phyloP scores from a whole-genome alignment of 2,329 filamentous ascomycete species.

The Stemphylium vesicarium region DNA sequence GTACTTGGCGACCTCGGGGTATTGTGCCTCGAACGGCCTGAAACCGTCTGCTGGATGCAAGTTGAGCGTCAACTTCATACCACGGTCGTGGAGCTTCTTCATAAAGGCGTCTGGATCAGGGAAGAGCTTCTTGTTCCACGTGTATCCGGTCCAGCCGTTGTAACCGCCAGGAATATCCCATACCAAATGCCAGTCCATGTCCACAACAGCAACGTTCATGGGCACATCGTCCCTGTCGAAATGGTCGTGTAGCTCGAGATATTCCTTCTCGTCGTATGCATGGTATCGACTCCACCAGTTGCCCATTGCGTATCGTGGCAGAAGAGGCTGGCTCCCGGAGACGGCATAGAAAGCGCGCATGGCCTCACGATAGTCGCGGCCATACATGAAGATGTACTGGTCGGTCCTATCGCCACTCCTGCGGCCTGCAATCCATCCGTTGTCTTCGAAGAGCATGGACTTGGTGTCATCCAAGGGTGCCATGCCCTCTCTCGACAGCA shows the following conservation, averaged over 20 bases:
- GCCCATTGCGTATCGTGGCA: constrained; percentile 65
- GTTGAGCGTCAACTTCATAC: constrained; percentile 64
- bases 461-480: constrained; percentile 61
- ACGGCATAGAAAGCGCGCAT: constrained; percentile 62
- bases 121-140: constrained; percentile 62
- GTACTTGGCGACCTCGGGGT: constrained; percentile 60
- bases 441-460: constrained; percentile 63
- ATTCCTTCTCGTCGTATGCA: constrained; percentile 62
- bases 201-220: constrained; percentile 65
- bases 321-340: constrained; percentile 61
- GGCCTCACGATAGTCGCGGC: constrained; percentile 62
- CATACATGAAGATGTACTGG: constrained; percentile 67
- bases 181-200: constrained; percentile 72
- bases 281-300: constrained; percentile 73
- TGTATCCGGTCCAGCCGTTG: constrained; percentile 68
- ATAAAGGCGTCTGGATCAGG: constrained; percentile 63
- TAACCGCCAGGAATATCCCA: constrained; percentile 39
- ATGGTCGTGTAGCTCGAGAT: constrained; percentile 63
- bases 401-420: constrained; percentile 59
- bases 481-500: constrained; percentile 60
- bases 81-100: constrained; percentile 58
- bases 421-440: constrained; percentile 61
- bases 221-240: constrained; percentile 61
- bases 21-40: constrained; percentile 62
- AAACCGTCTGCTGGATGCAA: constrained; percentile 68